A percentile compares a stretch with the other conserved stretches of the same genome.
Evolutionary conservation across 176 grass and related monocot genomes (phyloP).

Genomic region (Carex pumila): DNA sequence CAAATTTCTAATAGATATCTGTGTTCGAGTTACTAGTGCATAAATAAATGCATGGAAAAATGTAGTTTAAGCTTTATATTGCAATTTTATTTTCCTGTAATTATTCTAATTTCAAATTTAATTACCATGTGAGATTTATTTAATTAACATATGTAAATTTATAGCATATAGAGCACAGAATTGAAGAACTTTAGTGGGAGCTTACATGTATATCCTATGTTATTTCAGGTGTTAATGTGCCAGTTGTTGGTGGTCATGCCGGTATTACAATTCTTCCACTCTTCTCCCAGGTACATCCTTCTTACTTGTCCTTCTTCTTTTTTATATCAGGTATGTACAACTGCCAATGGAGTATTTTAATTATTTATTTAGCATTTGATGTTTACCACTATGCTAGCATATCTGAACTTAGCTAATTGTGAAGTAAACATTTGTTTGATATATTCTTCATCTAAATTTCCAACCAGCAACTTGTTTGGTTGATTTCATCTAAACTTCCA

Average conservation of each 20-base stretch:
- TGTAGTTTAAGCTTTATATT: neutral
- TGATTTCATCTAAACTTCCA: neutral
- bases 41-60: neutral
- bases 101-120: neutral
- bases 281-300: conserved; percentile 63
- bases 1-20: neutral
- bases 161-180: neutral
- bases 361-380: neutral
- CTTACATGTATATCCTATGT: neutral
- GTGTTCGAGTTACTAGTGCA: neutral
- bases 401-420: neutral
- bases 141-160: neutral
- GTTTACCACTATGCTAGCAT: neutral
- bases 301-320: neutral
- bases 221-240: conserved; percentile 67
- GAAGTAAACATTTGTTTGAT: neutral
- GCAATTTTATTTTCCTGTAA: neutral
- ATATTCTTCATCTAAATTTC: neutral
- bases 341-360: neutral
- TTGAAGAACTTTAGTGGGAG: neutral
- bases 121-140: neutral
- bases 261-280: conserved; percentile 81
- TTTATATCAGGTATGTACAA: neutral
- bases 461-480: neutral
- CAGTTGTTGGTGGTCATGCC: conserved; percentile 82